Percentiles rank a stretch among this genome's conserved stretches.
phyloP scores from a whole-genome alignment of 2,329 filamentous ascomycete genomes.

The Aspergillus novofumigatus region DNA sequence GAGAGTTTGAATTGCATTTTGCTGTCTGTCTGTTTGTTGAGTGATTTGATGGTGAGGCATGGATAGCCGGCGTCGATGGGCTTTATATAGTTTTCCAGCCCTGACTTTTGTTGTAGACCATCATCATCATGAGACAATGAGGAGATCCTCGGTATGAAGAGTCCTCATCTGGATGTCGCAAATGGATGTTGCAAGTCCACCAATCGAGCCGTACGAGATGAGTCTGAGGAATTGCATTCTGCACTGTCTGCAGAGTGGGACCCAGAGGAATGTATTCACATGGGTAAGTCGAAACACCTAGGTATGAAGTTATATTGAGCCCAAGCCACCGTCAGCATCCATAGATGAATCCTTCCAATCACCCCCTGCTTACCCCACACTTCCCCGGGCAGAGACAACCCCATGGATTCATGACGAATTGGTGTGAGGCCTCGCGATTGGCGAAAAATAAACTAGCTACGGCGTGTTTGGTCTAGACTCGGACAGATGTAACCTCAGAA shows the following conservation, averaged over 20 bases:
- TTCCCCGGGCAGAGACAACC: neutral
- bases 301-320: neutral
- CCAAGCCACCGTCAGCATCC: neutral
- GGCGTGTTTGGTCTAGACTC: neutral
- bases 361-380: neutral
- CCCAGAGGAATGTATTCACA: neutral
- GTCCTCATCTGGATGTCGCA: neutral
- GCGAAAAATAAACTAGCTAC: neutral
- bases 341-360: neutral
- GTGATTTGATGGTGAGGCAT: neutral
- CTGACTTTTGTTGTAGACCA: neutral
- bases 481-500: neutral
- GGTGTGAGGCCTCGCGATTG: neutral
- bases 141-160: neutral
- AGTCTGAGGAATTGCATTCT: neutral
- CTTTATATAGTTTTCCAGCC: neutral
- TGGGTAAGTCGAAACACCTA: neutral
- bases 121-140: neutral
- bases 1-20: slow-evolving; percentile 2
- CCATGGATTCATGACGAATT: neutral
- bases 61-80: neutral
- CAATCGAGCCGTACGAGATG: neutral
- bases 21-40: neutral
- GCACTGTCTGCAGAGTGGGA: neutral
- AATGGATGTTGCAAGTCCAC: neutral